Evolutionary conservation across 2,329 filamentous ascomycete genomes (phyloP).

Genomic region (Arthrinium puccinioides): DNA sequence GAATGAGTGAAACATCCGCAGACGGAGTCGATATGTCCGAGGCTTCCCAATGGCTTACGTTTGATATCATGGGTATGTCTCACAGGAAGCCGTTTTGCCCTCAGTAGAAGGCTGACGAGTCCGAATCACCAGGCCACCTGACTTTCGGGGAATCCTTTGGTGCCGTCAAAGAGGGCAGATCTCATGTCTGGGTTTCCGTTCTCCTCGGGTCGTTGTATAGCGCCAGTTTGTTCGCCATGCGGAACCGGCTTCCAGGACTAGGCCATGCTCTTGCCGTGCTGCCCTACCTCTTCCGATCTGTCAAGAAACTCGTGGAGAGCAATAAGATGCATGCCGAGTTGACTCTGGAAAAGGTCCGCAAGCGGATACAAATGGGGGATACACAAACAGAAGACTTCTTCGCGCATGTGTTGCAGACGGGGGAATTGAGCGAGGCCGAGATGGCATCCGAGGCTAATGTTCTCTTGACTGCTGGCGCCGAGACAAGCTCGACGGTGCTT

Average conservation of each 20-base stretch:
- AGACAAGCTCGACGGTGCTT: slow-evolving; percentile 13
- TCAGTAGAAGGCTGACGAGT: neutral
- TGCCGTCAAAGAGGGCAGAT: slow-evolving; percentile 5
- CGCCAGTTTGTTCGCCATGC: slow-evolving; percentile 4
- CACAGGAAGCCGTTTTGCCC: too few relatives aligned
- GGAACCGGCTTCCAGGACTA: slow-evolving; percentile 8
- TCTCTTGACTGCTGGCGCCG: slow-evolving; percentile 10
- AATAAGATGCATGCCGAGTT: slow-evolving; percentile 4
- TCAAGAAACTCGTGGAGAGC: slow-evolving; percentile 3
- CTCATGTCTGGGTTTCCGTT: slow-evolving; percentile 11
- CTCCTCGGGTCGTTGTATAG: slow-evolving; percentile 8
- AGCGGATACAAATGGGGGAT: slow-evolving; percentile 9
- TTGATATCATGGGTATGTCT: slow-evolving; percentile 13
- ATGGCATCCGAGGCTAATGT: slow-evolving; percentile 7
- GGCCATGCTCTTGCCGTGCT: slow-evolving; percentile 4
- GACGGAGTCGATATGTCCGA: slow-evolving; percentile 10
- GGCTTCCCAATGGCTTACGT: slow-evolving; percentile 15
- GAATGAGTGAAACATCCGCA: neutral
- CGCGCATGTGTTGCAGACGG: slow-evolving; percentile 6
- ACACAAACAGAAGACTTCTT: slow-evolving; percentile 10
- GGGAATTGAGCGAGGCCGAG: slow-evolving; percentile 4
- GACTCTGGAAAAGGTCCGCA: slow-evolving; percentile 9
- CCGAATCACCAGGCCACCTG: slow-evolving; percentile 6
- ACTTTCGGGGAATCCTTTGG: slow-evolving; percentile 14
- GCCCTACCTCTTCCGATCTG: slow-evolving; percentile 4